These are phyloP conservation scores for Sedum album DNA, from an alignment of 164 flowering plant species.

Conservation along the genomic window DNA sequence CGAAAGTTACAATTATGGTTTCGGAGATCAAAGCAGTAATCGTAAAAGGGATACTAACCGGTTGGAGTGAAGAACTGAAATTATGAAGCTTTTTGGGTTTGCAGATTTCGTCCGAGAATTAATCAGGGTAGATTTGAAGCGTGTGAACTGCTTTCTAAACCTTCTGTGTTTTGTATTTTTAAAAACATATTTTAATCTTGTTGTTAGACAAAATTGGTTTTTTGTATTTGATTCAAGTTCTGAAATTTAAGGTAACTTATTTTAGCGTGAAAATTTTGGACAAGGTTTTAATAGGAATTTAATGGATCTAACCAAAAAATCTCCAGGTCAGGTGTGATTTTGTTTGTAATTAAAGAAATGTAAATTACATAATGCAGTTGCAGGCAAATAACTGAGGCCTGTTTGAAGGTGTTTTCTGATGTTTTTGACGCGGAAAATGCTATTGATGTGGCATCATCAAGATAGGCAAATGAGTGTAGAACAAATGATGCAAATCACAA, in stretches of 20 bases:
- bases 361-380: neutral
- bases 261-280: neutral
- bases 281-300: neutral
- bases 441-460: too few species aligned
- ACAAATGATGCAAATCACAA: conserved; percentile 27
- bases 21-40: neutral
- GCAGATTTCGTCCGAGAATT: neutral
- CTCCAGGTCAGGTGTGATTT: too few species aligned
- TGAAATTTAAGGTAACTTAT: neutral
- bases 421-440: neutral
- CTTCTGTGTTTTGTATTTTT: too few species aligned
- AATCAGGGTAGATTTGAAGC: too few species aligned
- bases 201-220: too few species aligned
- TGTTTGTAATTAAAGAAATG: too few species aligned
- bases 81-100: neutral
- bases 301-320: too few species aligned
- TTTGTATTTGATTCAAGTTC: too few species aligned
- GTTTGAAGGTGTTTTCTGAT: neutral
- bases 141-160: too few species aligned
- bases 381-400: neutral
- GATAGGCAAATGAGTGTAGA: too few species aligned
- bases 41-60: neutral
- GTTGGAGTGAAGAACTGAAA: neutral
- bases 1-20: neutral
- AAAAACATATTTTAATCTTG: too few species aligned